Base-by-base conservation (phyloP, 1,284 basidiomycete species). In the Vanrija sp. region DNA sequence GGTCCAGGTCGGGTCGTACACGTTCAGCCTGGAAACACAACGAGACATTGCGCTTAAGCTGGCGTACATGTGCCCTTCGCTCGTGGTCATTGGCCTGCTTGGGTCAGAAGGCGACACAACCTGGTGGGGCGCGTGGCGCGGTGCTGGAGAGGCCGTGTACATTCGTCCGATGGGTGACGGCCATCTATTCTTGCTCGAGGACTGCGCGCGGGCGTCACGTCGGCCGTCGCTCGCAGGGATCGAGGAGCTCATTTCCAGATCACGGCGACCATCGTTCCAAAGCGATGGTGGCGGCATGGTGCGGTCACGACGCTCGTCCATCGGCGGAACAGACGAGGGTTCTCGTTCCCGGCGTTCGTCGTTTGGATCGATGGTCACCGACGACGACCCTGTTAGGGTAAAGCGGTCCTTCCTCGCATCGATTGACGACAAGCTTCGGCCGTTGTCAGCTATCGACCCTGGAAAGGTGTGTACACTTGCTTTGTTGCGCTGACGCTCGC, bases 1-100 rank as follows among this genome's bases (percentile, higher is more conserved):
- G 6, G 60, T 75, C 15, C 73, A 75, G 60, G 60, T 75, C 47
- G 73, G 73, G 16, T 71, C 69, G 5, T 74, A 73, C 58, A 65
- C 66, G 6, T 66, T 73, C 28, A 45, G 62, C 3, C 29, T 46
- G 1, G 18, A 54, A 6, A 39, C 61, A 0, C 72, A 73, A 46
- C 39, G 54, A 2, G 42, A 46, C 12, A 65, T 71, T 19, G 65
- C 62, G 9, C 40, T 51, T 8, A 61, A 61, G 8, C 58, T 73
- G 12, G 61, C 68, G 0, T 18, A 34, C 10, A 48, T 54, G 0
- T 57, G 69, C 4, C 66, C 66, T 0, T 54, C 61, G 0, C 63
- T 74, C 5, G 57, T 71, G 6, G 63, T 69, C n/a, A 54, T 72
- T 28, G 71, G 70, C 3, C 55, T 72, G 34, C 49, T 71, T n/a